phyloP scores from a whole-genome alignment of 192 early-diverging fungal genomes.

The Coemansia sp. region DNA sequence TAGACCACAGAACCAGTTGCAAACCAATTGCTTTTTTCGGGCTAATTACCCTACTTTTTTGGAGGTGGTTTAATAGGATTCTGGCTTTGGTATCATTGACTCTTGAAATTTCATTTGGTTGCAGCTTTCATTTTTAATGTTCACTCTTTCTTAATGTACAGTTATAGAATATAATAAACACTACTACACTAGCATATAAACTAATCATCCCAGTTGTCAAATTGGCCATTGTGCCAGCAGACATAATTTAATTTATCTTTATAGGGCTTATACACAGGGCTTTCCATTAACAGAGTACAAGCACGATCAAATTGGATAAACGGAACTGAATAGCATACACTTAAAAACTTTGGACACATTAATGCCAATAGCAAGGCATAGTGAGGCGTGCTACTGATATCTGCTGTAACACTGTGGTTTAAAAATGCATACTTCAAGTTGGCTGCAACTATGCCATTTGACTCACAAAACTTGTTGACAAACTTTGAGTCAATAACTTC shows the following conservation, averaged over 20 bases:
- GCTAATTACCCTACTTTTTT: no score
- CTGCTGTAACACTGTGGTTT: neutral
- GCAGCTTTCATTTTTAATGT: no score
- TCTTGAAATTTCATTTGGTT: no score
- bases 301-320: neutral
- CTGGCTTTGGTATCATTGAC: no score
- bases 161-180: neutral
- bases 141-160: no score
- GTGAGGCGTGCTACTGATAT: neutral
- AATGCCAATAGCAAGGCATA: neutral
- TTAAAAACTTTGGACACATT: neutral
- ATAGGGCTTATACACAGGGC: neutral
- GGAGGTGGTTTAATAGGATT: no score
- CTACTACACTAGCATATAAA: neutral
- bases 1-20: no score
- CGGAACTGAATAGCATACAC: neutral
- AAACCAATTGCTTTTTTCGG: no score
- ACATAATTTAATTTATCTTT: neutral
- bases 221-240: neutral
- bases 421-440: neutral
- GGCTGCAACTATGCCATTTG: neutral
- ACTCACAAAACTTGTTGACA: neutral
- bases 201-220: neutral
- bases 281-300: neutral
- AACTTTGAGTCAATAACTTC: neutral